Evolutionary conservation across 106 monocot species (phyloP).

Genomic region (Ottelia alismoides): DNA sequence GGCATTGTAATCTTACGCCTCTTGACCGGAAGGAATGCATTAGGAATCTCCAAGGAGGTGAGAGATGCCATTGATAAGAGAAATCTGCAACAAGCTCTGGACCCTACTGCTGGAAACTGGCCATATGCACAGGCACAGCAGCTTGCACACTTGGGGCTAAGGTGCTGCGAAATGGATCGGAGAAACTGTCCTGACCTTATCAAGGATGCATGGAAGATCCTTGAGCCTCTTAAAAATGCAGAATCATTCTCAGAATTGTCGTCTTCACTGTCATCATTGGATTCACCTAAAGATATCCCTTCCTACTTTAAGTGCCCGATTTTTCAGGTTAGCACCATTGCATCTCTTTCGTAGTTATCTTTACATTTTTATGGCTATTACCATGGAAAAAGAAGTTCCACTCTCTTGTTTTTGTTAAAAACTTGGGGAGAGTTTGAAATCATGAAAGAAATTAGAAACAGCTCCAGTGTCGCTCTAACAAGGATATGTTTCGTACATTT

Average conservation of each 20-base stretch:
- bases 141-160: conserved; percentile 7
- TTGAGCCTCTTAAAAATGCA: background rate
- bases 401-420: too few relatives aligned
- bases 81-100: conserved; percentile 1
- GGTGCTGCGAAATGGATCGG: conserved; percentile 10
- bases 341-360: too few relatives aligned
- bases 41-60: conserved; percentile 4
- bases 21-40: conserved; percentile 5
- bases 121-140: conserved; percentile 10
- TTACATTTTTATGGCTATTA: too few relatives aligned
- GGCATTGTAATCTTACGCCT: conserved; percentile 8
- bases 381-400: too few relatives aligned
- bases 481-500: too few relatives aligned
- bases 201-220: background rate
- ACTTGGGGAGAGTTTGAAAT: too few relatives aligned
- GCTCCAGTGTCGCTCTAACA: too few relatives aligned
- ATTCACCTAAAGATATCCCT: background rate
- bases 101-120: conserved; percentile 13
- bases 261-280: background rate
- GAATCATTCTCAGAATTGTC: too few relatives aligned
- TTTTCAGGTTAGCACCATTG: too few relatives aligned
- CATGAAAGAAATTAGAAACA: too few relatives aligned
- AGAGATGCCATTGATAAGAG: conserved; percentile 9
- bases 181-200: conserved; percentile 1
- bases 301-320: conserved; percentile 2